Base-by-base conservation (phyloP, 345 rosid species). In the Eucalyptus virginea region DNA sequence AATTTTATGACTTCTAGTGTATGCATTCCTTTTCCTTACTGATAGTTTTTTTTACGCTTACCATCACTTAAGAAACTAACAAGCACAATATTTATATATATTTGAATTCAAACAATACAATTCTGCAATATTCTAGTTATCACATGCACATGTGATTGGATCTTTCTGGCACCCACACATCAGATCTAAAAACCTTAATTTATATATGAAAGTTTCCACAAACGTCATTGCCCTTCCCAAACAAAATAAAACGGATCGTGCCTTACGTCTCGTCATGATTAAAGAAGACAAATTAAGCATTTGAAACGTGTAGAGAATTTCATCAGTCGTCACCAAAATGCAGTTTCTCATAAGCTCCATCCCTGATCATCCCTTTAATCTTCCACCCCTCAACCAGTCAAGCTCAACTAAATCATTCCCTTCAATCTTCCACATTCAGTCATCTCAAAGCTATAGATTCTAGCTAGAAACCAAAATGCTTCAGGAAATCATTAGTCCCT, bases 1-100 rank as follows among this genome's bases (percentile, higher is more conserved):
- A 56, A 21, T 9, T 54, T 54, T 54, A 3, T 56, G 6, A 56
- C 0, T 56, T 23, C 1, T 56, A 56, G 0, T 0, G 0, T 56
- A 24, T 56, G 1, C 6, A 56, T 24, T 56, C 1, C 1, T 9
- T 4, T 56, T 56, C 2, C 58, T 24, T 9, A 9, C 1, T 10
- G 3, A 24, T 56, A 9, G 6, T 4, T 56, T 24, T 21, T 21
- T 23, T 21, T 9, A 24, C 1, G 6, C 13, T 24, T 56, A 9
- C 13, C 28, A 10, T 4, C 3, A 56, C 62, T 56, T 56, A 56
- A 21, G 62, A 56, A 23, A 56, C 62, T 56, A 0, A 56, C 13
- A 23, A 9, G 60, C 60, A 54, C 60, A n/a, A n/a, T n/a, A n/a
- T n/a, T n/a, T n/a, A n/a, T n/a, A n/a, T n/a, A 56, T 24, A 24